These are phyloP conservation scores for Myochromella boudieri DNA, from an alignment of 768 basidiomycete genomes.

Conservation along the genomic window DNA sequence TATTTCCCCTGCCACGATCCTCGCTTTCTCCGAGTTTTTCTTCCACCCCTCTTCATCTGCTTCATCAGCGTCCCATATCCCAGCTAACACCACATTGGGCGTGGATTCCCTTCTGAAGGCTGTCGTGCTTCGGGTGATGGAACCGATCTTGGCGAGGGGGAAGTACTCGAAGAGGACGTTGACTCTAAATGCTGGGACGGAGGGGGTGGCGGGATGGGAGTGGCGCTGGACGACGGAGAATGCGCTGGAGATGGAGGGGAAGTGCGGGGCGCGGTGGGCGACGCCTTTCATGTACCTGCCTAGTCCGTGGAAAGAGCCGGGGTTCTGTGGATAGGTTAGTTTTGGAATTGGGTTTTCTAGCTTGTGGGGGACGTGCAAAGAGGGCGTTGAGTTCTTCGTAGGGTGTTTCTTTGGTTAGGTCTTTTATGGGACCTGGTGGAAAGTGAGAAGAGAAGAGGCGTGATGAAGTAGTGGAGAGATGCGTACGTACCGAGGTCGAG, in stretches of 20 bases:
- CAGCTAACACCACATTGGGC: constrained; percentile 25
- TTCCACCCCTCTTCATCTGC: constrained; percentile 28
- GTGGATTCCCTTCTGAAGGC: constrained; percentile 40
- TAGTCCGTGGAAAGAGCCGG: constrained; percentile 31
- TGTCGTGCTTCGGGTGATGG: constrained; percentile 30
- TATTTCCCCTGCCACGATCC: constrained; percentile 24
- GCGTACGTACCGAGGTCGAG: constrained; percentile 50
- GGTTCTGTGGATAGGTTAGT: constrained; percentile 36
- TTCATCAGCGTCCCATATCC: too few relatives aligned
- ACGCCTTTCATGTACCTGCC: constrained; percentile 47
- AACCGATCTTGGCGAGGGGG: constrained; percentile 35
- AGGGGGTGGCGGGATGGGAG: too few relatives aligned
- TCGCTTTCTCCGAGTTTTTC: constrained; percentile 27
- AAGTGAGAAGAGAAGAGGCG: too few relatives aligned
- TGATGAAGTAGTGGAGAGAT: too few relatives aligned
- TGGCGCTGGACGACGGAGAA: constrained; percentile 28
- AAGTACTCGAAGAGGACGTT: constrained; percentile 43
- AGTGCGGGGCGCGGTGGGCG: constrained; percentile 28
- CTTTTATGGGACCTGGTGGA: constrained; percentile 40
- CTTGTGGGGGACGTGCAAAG: constrained; percentile 24
- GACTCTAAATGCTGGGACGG: constrained; percentile 25
- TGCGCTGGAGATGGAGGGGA: constrained; percentile 25
- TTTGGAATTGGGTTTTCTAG: background rate
- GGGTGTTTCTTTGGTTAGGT: constrained; percentile 43
- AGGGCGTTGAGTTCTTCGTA: constrained; percentile 46